phyloP scores from a whole-genome alignment of 1,284 basidiomycete species.

The Fomitopsis palustris region DNA sequence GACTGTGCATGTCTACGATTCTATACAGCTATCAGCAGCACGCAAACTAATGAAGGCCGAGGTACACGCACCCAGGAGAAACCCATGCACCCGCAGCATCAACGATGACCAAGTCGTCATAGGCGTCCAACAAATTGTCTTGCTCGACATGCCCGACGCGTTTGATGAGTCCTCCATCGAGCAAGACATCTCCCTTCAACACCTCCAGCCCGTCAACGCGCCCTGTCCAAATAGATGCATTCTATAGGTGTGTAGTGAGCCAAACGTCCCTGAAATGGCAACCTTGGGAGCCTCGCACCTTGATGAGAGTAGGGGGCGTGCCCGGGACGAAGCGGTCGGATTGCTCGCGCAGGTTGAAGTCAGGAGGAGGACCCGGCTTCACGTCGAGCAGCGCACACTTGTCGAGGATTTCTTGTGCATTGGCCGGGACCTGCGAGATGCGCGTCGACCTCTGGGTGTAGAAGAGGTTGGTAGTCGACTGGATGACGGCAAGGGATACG shows the following conservation, averaged over 20 bases:
- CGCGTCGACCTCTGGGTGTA: not conserved
- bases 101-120: slow-evolving; percentile 19
- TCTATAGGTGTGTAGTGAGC: slow-evolving; percentile 20
- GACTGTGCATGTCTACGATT: slow-evolving; percentile 53
- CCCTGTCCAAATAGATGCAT: slow-evolving; percentile 62
- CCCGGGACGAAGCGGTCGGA: slow-evolving; percentile 52
- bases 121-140: slow-evolving; percentile 7
- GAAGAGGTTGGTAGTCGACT: not conserved
- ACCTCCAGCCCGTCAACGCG: slow-evolving; percentile 29
- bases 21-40: slow-evolving; percentile 17
- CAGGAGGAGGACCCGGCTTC: slow-evolving; percentile 34
- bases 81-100: slow-evolving; percentile 36
- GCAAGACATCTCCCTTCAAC: slow-evolving; percentile 32
- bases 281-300: slow-evolving; percentile 3
- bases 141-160: slow-evolving; percentile 21
- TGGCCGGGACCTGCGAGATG: not conserved
- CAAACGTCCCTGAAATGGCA: not conserved
- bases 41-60: no score
- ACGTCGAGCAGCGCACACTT: slow-evolving; percentile 12
- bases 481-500: not conserved
- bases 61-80: slow-evolving; percentile 32
- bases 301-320: slow-evolving; percentile 44
- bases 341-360: slow-evolving; percentile 38
- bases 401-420: not conserved
- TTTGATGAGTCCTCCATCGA: slow-evolving; percentile 37